Evolutionary conservation across 2,329 filamentous ascomycete species (phyloP), one percentile per base, ranked within the genome.

Genomic region (Didymella arachidicola): DNA sequence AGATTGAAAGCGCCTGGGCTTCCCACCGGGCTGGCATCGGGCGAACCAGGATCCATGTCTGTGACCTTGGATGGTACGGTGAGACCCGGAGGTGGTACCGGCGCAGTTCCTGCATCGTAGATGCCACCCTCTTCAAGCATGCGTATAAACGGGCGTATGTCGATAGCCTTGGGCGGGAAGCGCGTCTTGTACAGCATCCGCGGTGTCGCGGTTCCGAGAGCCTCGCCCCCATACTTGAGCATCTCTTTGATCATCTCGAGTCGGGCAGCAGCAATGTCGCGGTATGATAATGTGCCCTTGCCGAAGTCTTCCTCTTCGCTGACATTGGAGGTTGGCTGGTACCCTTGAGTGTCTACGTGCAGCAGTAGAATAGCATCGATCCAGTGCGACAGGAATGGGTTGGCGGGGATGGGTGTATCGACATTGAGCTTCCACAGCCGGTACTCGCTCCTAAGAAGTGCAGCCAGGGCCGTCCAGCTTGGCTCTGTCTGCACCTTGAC

Each of bases 321-420:
- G 22, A 22, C 22, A 22, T 25, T 14, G 22, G 4, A 25, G 14
- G 7, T 16, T n/a, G 12, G 25, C 14, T 27, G 41, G 25, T 43
- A n/a, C 22, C 22, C 16, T 3, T 42, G 44, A 11, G 52, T 26
- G 29, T n/a, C 42, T 25, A 22, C 39, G 1, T 64, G 59, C 3
- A 70, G 60, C 5, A 65, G 54, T 53, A 70, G 65, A 4, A 77
- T 53, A 1, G 72, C 68, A 61, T 78, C 75, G 39, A 79, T 72
- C 77, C 77, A 79, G 48, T 79, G 76, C 4, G 71, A 68, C 19
- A 79, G 66, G 58, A 77, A 79, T 1, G 77, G 77, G 39, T 79
- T 78, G 43, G 70, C 57, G 29, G 67, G 62, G 7, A 79, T 63
- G 16, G 70, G 65, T 2, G 67, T 76, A 4, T 53, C 46, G 32